Percentiles rank a stretch among this genome's conserved stretches.
Evolutionary conservation across 441 rosid genomes (phyloP).

Genomic region (Populus hybrid): DNA sequence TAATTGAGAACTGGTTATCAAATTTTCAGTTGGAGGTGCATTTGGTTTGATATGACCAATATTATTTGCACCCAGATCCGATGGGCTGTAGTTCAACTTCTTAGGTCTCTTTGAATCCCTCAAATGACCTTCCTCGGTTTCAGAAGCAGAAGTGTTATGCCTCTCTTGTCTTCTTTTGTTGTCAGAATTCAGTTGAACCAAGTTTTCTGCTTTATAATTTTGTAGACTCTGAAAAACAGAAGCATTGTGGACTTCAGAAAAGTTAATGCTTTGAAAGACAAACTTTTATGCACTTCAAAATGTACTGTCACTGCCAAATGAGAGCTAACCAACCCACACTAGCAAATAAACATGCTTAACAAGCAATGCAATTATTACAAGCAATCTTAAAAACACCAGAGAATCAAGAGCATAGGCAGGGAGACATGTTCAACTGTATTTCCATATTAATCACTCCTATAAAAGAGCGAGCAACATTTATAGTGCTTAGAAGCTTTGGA

Average conservation of each 20-base stretch:
- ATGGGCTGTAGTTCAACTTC: conserved; percentile 31
- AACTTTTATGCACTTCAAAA: not conserved
- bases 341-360: not conserved
- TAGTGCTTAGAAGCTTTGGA: too few species aligned
- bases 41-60: conserved; percentile 11
- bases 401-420: too few species aligned
- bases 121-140: conserved; percentile 29
- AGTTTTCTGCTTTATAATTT: conserved; percentile 20
- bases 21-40: conserved; percentile 21
- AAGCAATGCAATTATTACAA: not conserved
- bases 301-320: not conserved
- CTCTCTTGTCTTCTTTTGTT: conserved; percentile 26
- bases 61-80: conserved; percentile 13
- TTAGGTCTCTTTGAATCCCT: conserved; percentile 51
- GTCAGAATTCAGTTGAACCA: conserved; percentile 24
- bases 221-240: conserved; percentile 33
- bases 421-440: too few species aligned
- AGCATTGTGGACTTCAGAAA: not conserved
- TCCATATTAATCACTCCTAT: too few species aligned
- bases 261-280: not conserved
- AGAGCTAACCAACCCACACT: not conserved
- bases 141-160: conserved; percentile 29
- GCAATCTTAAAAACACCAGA: not conserved
- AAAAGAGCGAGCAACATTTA: too few species aligned
- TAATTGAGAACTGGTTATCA: conserved; percentile 2